Conservation (phyloP, 108 stramenopile species). For the Epipyxis sp. region DNA sequence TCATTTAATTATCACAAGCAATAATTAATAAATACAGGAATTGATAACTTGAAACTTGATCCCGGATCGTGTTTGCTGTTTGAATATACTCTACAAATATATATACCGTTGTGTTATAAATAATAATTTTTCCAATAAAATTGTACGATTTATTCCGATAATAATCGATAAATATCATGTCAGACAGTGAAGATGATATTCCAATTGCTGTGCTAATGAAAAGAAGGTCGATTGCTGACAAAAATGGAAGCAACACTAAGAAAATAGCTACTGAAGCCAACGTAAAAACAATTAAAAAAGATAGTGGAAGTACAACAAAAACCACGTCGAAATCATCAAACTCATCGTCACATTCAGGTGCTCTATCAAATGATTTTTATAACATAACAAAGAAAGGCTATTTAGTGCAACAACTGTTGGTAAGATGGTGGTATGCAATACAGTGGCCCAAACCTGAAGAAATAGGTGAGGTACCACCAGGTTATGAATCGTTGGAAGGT, state of each 20-base stretch:
- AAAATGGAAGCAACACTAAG: not conserved
- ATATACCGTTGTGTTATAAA: too few species aligned
- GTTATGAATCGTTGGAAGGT: slow-evolving; percentile 25
- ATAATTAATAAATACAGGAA: too few species aligned
- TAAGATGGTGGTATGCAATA: slow-evolving; percentile 31
- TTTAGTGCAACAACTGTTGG: slow-evolving; percentile 16
- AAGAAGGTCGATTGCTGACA: not conserved
- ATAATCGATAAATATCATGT: too few species aligned
- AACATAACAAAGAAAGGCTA: slow-evolving; percentile 6
- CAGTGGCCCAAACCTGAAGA: slow-evolving; percentile 15
- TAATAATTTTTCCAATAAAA: too few species aligned
- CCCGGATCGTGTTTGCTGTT: too few species aligned
- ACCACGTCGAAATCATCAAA: not conserved
- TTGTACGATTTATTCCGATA: too few species aligned
- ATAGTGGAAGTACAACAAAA: not conserved
- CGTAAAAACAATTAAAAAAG: not conserved
- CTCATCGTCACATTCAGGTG: not conserved
- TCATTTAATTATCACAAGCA: too few species aligned
- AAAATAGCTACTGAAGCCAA: too few species aligned
- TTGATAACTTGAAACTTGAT: too few species aligned
- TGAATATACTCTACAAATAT: too few species aligned
- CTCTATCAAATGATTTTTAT: not conserved
- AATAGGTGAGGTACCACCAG: not conserved
- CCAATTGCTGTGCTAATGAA: not conserved
- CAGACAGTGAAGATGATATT: slow-evolving; percentile 33